Evolutionary conservation across 352 stramenopile species (phyloP).

Genomic region (Aphanomyces cochlioides): DNA sequence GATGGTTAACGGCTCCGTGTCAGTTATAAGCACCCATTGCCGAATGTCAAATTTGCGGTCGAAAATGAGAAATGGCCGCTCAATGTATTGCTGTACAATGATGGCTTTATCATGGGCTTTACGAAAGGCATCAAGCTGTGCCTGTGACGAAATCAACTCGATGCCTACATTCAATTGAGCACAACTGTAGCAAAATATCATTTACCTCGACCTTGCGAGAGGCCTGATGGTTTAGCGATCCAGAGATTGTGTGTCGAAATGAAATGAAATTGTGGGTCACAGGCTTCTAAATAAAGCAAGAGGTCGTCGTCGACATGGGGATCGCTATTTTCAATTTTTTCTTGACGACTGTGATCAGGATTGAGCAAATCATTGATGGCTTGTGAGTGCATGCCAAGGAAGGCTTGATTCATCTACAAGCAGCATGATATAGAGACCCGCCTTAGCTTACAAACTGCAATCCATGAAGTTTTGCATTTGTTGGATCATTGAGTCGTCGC

Average conservation of each 20-base stretch:
- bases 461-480: not conserved
- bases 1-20: constrained; percentile 45
- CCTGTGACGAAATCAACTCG: constrained; percentile 42
- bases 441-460: not conserved
- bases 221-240: constrained; percentile 76
- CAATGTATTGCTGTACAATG: constrained; percentile 86
- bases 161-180: constrained; percentile 34
- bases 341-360: not conserved
- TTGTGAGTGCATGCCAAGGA: not conserved
- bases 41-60: constrained; percentile 81
- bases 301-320: constrained; percentile 27
- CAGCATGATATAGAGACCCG: constrained; percentile 2
- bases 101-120: constrained; percentile 32
- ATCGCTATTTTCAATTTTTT: too few species aligned
- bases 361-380: constrained; percentile 6
- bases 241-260: constrained; percentile 50
- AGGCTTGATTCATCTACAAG: constrained; percentile 13
- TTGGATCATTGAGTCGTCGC: constrained; percentile 1
- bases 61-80: constrained; percentile 61
- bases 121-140: constrained; percentile 18
- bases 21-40: constrained; percentile 80
- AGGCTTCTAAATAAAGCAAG: constrained; percentile 33
- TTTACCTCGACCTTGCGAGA: constrained; percentile 62
- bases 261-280: constrained; percentile 48
- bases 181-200: not conserved